phyloP scores from a whole-genome alignment of 2,329 filamentous ascomycete species.

The Pseudogymnoascus verrucosus region DNA sequence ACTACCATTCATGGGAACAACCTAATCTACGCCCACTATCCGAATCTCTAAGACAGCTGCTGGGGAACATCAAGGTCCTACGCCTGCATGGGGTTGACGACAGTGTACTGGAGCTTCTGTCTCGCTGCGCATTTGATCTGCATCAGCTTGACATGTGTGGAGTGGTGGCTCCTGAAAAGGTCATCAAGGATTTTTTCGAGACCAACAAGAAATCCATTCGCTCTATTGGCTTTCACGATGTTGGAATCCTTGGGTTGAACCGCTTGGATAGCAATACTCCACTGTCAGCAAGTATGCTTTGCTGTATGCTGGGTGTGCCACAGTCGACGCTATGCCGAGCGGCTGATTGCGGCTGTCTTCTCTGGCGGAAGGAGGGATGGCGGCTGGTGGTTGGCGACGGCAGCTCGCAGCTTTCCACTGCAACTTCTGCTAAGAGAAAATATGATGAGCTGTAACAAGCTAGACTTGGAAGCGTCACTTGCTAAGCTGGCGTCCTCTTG shows the following conservation, averaged over 20 bases:
- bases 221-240: background rate
- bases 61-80: constrained; percentile 8
- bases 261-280: background rate
- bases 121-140: too few species aligned
- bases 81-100: too few species aligned
- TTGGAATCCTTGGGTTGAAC: background rate
- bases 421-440: background rate
- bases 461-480: background rate
- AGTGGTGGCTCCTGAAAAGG: constrained; percentile 2
- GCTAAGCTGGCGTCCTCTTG: too few species aligned
- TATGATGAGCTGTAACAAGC: background rate
- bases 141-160: constrained; percentile 11
- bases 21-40: constrained; percentile 12
- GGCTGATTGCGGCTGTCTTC: constrained; percentile 13
- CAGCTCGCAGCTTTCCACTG: background rate
- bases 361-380: constrained; percentile 5
- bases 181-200: constrained; percentile 11
- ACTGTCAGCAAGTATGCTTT: background rate
- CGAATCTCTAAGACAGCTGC: constrained; percentile 10
- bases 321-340: constrained; percentile 16
- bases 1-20: constrained; percentile 5
- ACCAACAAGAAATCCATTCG: constrained; percentile 8
- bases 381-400: background rate
- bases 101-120: too few species aligned
- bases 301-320: constrained; percentile 14